phyloP scores from a whole-genome alignment of 257 asterid species.

The Agastache rugosa region DNA sequence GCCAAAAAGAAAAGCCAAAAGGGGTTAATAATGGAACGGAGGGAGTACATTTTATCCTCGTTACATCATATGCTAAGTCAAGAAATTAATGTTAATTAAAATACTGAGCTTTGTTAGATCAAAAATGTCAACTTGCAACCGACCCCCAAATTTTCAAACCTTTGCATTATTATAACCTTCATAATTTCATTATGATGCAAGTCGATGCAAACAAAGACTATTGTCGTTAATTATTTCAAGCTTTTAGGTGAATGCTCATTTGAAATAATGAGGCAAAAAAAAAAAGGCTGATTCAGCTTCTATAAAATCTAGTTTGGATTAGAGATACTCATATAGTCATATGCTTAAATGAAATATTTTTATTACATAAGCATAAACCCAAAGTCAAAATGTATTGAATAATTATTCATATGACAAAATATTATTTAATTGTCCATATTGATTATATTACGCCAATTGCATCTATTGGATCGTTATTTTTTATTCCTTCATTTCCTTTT shows the following conservation, averaged over 20 bases:
- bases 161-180: background rate
- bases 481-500: background rate
- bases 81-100: background rate
- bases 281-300: background rate
- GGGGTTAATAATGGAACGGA: too few species aligned
- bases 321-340: background rate
- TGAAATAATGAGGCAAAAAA: background rate
- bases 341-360: background rate
- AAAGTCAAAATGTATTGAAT: background rate
- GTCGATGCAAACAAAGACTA: slow-evolving; percentile 39
- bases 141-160: slow-evolving; percentile 25
- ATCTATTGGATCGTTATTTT: background rate
- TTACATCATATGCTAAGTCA: background rate
- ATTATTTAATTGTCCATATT: background rate
- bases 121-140: slow-evolving; percentile 30
- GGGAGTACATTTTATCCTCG: background rate
- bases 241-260: slow-evolving; percentile 37
- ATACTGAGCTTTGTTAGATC: background rate
- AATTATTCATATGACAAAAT: background rate
- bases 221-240: slow-evolving; percentile 35
- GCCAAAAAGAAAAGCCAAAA: too few species aligned
- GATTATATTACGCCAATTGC: background rate
- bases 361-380: background rate
- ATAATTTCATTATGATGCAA: slow-evolving; percentile 8
- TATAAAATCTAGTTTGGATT: background rate